A percentile compares a stretch with the other conserved stretches of the same genome.
Conservation (phyloP, 2,329 filamentous ascomycete genomes). For the Ophiostoma himal-ulmi region DNA sequence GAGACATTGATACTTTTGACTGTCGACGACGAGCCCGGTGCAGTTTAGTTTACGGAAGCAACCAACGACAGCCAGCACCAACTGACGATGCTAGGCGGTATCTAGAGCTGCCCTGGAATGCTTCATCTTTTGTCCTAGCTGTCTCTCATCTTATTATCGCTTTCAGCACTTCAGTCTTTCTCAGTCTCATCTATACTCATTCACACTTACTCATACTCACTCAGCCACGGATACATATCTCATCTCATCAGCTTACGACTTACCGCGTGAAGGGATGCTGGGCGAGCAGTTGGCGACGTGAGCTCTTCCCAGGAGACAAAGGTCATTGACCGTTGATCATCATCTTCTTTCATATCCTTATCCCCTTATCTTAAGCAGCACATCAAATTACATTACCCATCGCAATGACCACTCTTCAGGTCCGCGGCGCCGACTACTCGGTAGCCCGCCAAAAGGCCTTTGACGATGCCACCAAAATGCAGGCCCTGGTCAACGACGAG, state of each 20-base stretch:
- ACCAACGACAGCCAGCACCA: background rate
- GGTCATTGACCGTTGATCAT: background rate
- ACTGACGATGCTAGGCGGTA: background rate
- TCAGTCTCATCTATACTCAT: background rate
- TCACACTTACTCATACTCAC: background rate
- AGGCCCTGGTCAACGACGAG: conserved; percentile 51
- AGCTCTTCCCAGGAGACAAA: background rate
- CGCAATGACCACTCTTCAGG: conserved; percentile 32
- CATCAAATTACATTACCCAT: background rate
- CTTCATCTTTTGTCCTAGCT: background rate
- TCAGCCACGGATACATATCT: too few relatives aligned
- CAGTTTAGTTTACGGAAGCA: background rate
- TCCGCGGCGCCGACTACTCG: conserved; percentile 31
- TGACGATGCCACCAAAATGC: conserved; percentile 61
- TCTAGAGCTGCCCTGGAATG: conserved; percentile 8
- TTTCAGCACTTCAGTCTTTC: background rate
- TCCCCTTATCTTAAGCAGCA: background rate
- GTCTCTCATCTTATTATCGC: background rate
- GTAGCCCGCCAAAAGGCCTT: conserved; percentile 42
- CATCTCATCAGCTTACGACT: background rate
- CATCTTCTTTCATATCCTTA: background rate
- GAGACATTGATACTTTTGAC: background rate
- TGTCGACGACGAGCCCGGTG: background rate
- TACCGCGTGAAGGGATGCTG: background rate
- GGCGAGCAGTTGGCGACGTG: conserved; percentile 9